Percentiles rank a stretch among this genome's conserved stretches.
phyloP scores from a whole-genome alignment of 2,329 filamentous ascomycete genomes.

The Alternaria sp. region DNA sequence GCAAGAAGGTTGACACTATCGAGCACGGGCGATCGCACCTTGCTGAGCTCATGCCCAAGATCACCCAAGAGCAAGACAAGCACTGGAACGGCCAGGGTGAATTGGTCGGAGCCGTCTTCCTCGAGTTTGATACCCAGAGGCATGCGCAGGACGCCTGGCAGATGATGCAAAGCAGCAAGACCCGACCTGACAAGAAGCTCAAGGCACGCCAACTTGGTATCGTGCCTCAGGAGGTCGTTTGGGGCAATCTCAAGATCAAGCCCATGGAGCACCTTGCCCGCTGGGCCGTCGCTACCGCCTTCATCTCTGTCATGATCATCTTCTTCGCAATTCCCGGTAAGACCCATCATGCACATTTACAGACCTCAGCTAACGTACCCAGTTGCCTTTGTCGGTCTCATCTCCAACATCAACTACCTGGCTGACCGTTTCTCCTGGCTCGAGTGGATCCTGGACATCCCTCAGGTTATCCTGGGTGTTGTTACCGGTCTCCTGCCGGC shows the following conservation, averaged over 20 bases:
- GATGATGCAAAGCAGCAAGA: conserved; percentile 54
- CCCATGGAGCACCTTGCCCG: conserved; percentile 39
- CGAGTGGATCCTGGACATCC: conserved; percentile 52
- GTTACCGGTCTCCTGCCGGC: conserved; percentile 55
- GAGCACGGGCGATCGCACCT: conserved; percentile 81
- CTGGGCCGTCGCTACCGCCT: conserved; percentile 44
- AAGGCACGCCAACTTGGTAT: conserved; percentile 52
- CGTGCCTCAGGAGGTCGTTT: conserved; percentile 55
- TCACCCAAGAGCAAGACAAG: conserved; percentile 69
- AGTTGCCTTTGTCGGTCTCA: conserved; percentile 52
- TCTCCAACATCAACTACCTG: conserved; percentile 55
- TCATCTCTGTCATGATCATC: conserved; percentile 51
- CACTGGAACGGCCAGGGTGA: conserved; percentile 71
- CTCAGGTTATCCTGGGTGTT: conserved; percentile 50
- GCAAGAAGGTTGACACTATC: conserved; percentile 71
- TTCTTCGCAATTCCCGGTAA: conserved; percentile 54
- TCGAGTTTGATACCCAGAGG: conserved; percentile 83
- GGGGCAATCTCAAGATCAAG: conserved; percentile 53
- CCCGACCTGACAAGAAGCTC: conserved; percentile 44
- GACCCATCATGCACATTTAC: neutral
- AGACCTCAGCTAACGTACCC: conserved; percentile 11
- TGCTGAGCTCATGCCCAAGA: conserved; percentile 72
- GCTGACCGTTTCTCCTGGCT: conserved; percentile 48
- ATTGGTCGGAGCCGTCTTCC: conserved; percentile 78
- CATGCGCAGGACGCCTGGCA: conserved; percentile 87